phyloP scores from a whole-genome alignment of 2,329 filamentous ascomycete species.

The Beauveria bassiana region DNA sequence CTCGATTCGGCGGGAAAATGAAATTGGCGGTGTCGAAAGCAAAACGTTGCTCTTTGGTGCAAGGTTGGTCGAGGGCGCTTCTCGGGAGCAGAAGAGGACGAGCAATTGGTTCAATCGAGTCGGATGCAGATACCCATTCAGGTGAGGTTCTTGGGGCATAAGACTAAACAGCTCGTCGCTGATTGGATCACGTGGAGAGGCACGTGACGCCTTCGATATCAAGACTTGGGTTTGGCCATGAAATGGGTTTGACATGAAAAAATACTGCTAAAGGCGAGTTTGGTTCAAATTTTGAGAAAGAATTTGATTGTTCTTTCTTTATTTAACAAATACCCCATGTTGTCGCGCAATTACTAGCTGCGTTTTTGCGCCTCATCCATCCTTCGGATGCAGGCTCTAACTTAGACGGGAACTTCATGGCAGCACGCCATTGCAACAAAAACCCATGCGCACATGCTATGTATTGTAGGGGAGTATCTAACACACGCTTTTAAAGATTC shows the following conservation, averaged over 20 bases:
- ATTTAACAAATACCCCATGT: too few relatives aligned
- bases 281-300: too few relatives aligned
- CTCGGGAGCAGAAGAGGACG: neutral
- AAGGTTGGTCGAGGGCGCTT: neutral
- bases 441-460: too few relatives aligned
- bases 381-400: too few relatives aligned
- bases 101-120: neutral
- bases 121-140: neutral
- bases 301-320: too few relatives aligned
- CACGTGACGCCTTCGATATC: neutral
- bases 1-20: neutral
- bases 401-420: too few relatives aligned
- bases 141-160: constrained; percentile 1
- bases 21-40: neutral
- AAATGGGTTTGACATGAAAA: neutral
- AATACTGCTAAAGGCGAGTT: neutral
- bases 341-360: too few relatives aligned
- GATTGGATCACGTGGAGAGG: constrained; percentile 18
- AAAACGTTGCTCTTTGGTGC: neutral
- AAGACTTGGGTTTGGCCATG: neutral
- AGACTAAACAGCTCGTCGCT: constrained; percentile 16
- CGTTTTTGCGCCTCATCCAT: too few relatives aligned
- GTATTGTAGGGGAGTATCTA: neutral
- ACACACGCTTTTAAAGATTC: neutral
- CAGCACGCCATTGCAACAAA: too few relatives aligned